These are phyloP conservation scores for Flueggea neowawraea DNA, from an alignment of 441 rosid genomes.

Conservation along the genomic window DNA sequence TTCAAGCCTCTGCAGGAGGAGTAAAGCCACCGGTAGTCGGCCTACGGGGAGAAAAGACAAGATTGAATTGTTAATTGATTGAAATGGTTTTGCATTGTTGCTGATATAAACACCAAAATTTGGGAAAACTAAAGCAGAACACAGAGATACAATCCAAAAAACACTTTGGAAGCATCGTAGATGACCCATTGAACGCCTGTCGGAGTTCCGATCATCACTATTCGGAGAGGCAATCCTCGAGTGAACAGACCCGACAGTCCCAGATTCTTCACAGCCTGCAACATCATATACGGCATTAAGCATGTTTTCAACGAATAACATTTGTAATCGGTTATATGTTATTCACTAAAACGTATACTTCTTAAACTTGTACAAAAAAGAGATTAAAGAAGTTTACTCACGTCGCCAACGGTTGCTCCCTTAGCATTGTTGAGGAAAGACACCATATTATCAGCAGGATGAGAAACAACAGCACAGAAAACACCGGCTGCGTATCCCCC, in stretches of 20 bases:
- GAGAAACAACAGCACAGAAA: conserved; percentile 83
- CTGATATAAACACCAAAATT: background rate
- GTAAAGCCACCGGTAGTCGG: background rate
- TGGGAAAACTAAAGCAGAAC: background rate
- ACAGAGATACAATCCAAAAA: conserved; percentile 71
- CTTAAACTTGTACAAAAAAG: too few relatives aligned
- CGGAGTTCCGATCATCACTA: conserved; percentile 98
- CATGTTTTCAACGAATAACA: background rate
- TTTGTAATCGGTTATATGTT: background rate
- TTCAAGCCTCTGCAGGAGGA: background rate
- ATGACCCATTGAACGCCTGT: conserved; percentile 96
- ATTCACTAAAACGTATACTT: too few relatives aligned
- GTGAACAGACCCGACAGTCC: conserved; percentile 89
- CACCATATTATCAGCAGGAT: conserved; percentile 95
- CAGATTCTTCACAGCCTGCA: conserved; percentile 90
- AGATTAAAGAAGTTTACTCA: conserved; percentile 29
- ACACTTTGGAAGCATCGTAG: conserved; percentile 95
- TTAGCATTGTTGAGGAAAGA: conserved; percentile 98
- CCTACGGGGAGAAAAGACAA: background rate
- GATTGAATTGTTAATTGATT: background rate
- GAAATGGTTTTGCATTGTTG: background rate
- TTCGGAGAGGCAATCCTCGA: conserved; percentile 97
- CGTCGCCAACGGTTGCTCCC: conserved; percentile 86
- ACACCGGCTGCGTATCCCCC: conserved; percentile 92
- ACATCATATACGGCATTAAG: conserved; percentile 7